phyloP scores from a whole-genome alignment of 1,139 yeast species.

The Nakaseomyces nivariensis region DNA sequence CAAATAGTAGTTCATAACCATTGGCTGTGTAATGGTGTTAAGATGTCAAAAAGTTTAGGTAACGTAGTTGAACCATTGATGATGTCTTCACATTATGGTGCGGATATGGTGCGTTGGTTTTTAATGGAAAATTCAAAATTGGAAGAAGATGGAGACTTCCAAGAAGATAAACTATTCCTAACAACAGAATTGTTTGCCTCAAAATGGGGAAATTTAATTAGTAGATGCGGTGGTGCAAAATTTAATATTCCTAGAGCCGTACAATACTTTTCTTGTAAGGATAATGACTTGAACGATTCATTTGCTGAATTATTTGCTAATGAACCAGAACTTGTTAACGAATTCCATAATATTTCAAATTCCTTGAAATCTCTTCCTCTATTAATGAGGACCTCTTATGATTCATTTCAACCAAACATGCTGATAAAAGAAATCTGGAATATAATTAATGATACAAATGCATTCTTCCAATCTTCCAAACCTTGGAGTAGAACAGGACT shows the following conservation, averaged over 20 bases:
- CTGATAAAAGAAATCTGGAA: constrained; percentile 59
- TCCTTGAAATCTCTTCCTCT: neutral
- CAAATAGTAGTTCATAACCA: constrained; percentile 86
- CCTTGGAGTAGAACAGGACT: constrained; percentile 44
- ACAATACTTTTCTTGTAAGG: constrained; percentile 8
- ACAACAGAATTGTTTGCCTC: constrained; percentile 64
- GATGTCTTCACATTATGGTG: constrained; percentile 50
- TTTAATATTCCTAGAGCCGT: constrained; percentile 49
- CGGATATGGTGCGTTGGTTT: constrained; percentile 68
- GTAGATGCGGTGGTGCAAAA: constrained; percentile 62
- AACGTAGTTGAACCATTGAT: constrained; percentile 90
- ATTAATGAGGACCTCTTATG: constrained; percentile 30
- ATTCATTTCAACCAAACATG: constrained; percentile 43
- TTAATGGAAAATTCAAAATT: constrained; percentile 67
- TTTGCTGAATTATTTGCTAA: neutral
- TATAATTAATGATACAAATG: constrained; percentile 52
- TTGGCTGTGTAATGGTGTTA: constrained; percentile 82
- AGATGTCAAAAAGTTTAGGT: constrained; percentile 90
- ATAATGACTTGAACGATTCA: neutral
- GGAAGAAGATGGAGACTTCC: constrained; percentile 70
- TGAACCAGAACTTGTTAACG: neutral
- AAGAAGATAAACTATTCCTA: constrained; percentile 45
- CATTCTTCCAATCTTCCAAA: constrained; percentile 46
- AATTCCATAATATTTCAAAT: neutral
- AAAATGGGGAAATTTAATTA: constrained; percentile 71